Base-by-base conservation (phyloP, 83 land plant species). In the Picea mariana region DNA sequence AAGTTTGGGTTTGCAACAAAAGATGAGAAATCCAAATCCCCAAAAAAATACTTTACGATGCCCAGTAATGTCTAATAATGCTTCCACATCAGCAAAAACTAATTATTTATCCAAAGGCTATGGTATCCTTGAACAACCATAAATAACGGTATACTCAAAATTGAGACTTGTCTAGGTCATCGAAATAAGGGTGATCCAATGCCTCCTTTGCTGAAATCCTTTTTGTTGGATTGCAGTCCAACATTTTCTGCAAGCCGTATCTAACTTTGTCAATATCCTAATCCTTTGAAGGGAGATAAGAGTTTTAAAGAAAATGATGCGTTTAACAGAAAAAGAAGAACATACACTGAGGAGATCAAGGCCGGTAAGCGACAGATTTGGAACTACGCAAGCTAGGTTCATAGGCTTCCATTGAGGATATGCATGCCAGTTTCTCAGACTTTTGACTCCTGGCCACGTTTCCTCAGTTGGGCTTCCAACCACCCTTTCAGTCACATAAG, bases 321-420 rank as follows among this genome's bases (percentile, higher is more conserved):
- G 75, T 20, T 38, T 71, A 31, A 71, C 16, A 38, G 75, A 71
- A 8, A 71, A 71, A 47, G 49, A 15, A 71, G 20, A 52, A 84
- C 81, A 83, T 86, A 93, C 93, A 42, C 89, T 83, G 18, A 92
- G 86, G 40, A 94, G 93, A 64, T 94, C 93, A 52, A 90, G 81
- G 1, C 97, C 95, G 15, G 85, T 90, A 15, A 89, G 88, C 20
- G 82, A 81, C 60, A 94, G 60, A 17, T 87, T 66, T 0, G 95
- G 97, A 60, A 94, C 95, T 34, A 87, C 89, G 52, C 90, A 88
- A 27, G 89, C 86, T 68, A 94, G 64, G 71, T 78, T 86, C 21
- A 90, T 93, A 12, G 96, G 88, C 77, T 90, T 88, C 94, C 96
- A 94, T 38, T 86, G 88, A 40, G 95, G 95, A 79, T 90, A 92